Conservation (phyloP, 2,329 filamentous ascomycete genomes). For the Cordyceps tenuipes region DNA sequence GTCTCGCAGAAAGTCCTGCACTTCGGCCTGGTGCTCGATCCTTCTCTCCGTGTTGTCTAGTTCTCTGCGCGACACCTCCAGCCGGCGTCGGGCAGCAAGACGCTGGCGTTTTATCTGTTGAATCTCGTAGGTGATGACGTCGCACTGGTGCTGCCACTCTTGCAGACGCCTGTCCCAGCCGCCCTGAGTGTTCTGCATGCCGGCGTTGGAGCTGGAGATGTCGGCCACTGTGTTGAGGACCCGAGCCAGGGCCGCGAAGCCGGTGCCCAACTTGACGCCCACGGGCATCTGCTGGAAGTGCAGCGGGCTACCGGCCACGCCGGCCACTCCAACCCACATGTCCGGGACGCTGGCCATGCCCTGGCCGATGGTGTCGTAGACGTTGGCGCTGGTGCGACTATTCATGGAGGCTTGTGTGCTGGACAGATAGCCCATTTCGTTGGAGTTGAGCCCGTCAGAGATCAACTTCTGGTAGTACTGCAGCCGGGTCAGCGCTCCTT, state of each 20-base stretch:
- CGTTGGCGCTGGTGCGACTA: constrained; percentile 6
- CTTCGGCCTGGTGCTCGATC: constrained; percentile 9
- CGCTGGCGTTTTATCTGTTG: constrained; percentile 12
- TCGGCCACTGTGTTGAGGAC: constrained; percentile 9
- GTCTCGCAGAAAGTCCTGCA: constrained; percentile 6
- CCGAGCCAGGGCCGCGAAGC: constrained; percentile 6
- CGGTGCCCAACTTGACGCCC: constrained; percentile 9
- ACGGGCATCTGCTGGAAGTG: constrained; percentile 11
- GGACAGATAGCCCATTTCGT: constrained; percentile 3
- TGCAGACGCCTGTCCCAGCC: constrained; percentile 9
- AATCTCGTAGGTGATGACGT: constrained; percentile 11
- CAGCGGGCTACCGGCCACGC: background rate
- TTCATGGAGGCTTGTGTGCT: constrained; percentile 6
- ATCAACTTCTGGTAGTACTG: constrained; percentile 8
- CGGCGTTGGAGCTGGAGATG: constrained; percentile 3
- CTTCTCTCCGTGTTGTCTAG: constrained; percentile 8
- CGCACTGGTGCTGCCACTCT: constrained; percentile 10
- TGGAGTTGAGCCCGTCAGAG: constrained; percentile 1
- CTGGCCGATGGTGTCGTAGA: constrained; percentile 2
- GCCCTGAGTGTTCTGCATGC: background rate
- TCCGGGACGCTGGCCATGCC: constrained; percentile 6
- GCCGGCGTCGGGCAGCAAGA: constrained; percentile 4
- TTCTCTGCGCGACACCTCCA: constrained; percentile 8
- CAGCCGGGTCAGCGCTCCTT: background rate
- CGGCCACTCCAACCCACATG: constrained; percentile 7